These are phyloP conservation scores for Leccinum rimulosum DNA, from an alignment of 768 basidiomycete genomes.

Conservation along the genomic window DNA sequence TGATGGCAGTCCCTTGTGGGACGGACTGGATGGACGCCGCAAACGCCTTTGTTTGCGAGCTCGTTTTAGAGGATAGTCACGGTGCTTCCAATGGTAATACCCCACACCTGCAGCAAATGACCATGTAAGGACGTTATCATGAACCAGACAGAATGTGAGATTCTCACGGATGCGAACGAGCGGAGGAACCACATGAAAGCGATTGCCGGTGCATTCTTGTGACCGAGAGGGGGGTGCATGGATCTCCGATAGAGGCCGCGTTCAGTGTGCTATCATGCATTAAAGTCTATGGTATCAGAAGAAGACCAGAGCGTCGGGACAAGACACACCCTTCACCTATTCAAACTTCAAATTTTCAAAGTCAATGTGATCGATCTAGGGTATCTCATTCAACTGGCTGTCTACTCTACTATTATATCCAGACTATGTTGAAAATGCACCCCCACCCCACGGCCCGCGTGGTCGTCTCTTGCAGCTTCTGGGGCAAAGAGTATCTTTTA, in stretches of 20 bases:
- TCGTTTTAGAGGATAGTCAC: constrained; percentile 48
- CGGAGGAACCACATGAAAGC: constrained; percentile 42
- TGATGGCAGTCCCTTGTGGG: constrained; percentile 39
- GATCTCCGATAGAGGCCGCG: not conserved
- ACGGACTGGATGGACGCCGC: constrained; percentile 33
- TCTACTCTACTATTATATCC: not conserved
- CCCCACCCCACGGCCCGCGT: not conserved
- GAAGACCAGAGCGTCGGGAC: not conserved
- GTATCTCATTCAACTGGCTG: not conserved
- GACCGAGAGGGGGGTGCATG: constrained; percentile 26
- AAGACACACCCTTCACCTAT: constrained; percentile 5
- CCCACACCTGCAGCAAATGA: constrained; percentile 40
- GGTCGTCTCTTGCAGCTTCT: not conserved
- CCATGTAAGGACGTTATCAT: not conserved
- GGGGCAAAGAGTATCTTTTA: not conserved
- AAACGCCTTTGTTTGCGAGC: constrained; percentile 41
- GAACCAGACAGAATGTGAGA: not conserved
- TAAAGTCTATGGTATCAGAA: not conserved
- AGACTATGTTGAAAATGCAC: not conserved
- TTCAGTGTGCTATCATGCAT: not conserved
- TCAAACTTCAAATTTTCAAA: not conserved
- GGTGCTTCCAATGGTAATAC: constrained; percentile 42
- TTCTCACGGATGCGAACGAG: constrained; percentile 33
- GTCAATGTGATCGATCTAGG: not conserved
- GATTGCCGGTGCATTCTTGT: constrained; percentile 42